phyloP scores from a whole-genome alignment of 257 asterid species.

The Capsicum pubescens region DNA sequence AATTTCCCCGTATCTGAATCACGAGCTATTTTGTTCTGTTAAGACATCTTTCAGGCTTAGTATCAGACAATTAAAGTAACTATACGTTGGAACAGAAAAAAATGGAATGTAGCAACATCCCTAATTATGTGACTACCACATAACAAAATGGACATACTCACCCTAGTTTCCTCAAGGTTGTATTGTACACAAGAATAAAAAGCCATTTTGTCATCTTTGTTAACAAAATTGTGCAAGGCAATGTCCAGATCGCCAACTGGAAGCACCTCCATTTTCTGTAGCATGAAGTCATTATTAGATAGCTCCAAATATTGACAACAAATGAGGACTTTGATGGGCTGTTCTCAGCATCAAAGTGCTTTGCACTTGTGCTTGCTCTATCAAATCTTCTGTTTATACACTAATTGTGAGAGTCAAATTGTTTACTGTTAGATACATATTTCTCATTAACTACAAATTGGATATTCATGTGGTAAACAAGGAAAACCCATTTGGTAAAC shows the following conservation, averaged over 20 bases:
- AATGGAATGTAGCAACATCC: background rate
- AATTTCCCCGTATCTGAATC: slow-evolving; percentile 64
- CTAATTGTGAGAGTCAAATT: background rate
- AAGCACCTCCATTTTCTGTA: slow-evolving; percentile 96
- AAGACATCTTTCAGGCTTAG: slow-evolving; percentile 25
- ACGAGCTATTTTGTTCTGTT: slow-evolving; percentile 73
- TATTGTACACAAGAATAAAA: slow-evolving; percentile 85
- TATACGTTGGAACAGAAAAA: background rate
- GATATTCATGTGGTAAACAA: background rate
- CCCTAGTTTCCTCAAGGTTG: slow-evolving; percentile 97
- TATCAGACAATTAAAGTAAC: slow-evolving; percentile 4
- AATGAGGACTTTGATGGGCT: background rate
- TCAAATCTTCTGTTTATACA: background rate
- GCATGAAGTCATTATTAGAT: slow-evolving; percentile 27
- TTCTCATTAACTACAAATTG: background rate
- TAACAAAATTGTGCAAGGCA: slow-evolving; percentile 91
- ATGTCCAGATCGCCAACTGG: slow-evolving; percentile 95
- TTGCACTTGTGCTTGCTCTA: background rate
- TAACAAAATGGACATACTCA: slow-evolving; percentile 46
- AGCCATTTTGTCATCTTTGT: slow-evolving; percentile 96
- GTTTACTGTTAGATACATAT: background rate
- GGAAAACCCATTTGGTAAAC: background rate
- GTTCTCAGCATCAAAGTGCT: slow-evolving; percentile 3
- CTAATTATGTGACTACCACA: slow-evolving; percentile 26
- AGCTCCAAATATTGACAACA: slow-evolving; percentile 28